Base-by-base conservation (phyloP, 306 rosid genomes). In the Erythrophleum fordii region DNA sequence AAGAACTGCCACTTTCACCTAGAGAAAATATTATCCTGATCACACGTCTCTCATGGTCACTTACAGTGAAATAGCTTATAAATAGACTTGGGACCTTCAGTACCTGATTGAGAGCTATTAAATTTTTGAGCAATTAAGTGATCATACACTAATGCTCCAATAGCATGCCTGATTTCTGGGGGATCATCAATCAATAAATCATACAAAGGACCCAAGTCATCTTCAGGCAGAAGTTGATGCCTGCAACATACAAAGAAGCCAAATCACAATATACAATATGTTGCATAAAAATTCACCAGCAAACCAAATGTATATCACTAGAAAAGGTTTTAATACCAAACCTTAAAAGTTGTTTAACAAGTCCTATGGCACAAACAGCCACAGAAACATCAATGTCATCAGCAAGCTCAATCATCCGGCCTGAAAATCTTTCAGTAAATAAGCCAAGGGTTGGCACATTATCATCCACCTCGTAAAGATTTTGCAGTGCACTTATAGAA, bases 351-450 rank as follows among this genome's bases (percentile, higher is more conserved):
- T 93, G 97, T 83, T 90, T 95, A 51, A 95, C 97, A 88, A 95
- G 99, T 69, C 96, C 97, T 80, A 93, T 93, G 81, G 97, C 99
- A 67, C 89, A 90, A 76, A 93, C 97, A 80, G 98, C 97, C 76
- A 93, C 99, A 83, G 97, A 85, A 80, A 90, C 90, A 73, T 95
- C 99, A 77, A 87, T 87, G 86, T 95, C 97, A 83, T 91, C 98
- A 58, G 99, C 99, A 87, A 95, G 95, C 85, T 93, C 99, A 76
- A 93, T 95, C 99, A 95, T 95, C 72, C 97, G 88, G 72, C 88
- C 87, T 35, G 99, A 93, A 90, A 95, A 95, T 83, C 99, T 91
- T 75, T 95, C 99, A 11, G 97, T 90, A 87, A 95, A 95, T 67
- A 95, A 86, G 81, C 97, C 86, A 60, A 95, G 96, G 77, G 96